Evolutionary conservation across 371 early-diverging fungal genomes (phyloP).

Genomic region (Haplosporangium sp.): DNA sequence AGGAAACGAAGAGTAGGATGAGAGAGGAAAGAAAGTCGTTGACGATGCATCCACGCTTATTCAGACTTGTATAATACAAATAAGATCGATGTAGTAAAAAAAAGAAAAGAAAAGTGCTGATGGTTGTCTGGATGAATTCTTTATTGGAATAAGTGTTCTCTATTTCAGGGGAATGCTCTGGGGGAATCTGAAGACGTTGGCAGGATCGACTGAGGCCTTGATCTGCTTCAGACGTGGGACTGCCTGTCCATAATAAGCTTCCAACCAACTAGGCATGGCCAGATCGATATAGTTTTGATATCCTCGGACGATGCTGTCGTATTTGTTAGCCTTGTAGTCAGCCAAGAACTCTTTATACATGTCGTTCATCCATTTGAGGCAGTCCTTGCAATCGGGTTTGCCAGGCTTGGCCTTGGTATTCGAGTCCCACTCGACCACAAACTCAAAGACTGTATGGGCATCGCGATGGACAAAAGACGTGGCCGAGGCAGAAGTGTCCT

Average conservation of each 20-base stretch:
- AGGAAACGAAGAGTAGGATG: no score
- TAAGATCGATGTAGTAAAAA: no score
- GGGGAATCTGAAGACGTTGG: slow-evolving; percentile 55
- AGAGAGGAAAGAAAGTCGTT: no score
- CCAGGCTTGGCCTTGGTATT: slow-evolving; percentile 32
- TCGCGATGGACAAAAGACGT: slow-evolving; percentile 48
- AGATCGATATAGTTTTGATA: slow-evolving; percentile 56
- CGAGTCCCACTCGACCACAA: slow-evolving; percentile 48
- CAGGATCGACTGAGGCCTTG: slow-evolving; percentile 51
- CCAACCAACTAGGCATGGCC: slow-evolving; percentile 43
- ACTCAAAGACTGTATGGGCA: slow-evolving; percentile 51
- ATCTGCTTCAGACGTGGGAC: slow-evolving; percentile 38
- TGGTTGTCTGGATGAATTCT: slow-evolving; percentile 13
- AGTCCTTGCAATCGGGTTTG: slow-evolving; percentile 34
- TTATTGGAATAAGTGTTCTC: neutral
- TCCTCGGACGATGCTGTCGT: slow-evolving; percentile 25
- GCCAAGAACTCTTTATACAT: slow-evolving; percentile 39
- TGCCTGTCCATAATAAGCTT: slow-evolving; percentile 56
- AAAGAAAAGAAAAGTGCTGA: no score
- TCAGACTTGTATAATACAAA: no score
- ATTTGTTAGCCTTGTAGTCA: slow-evolving; percentile 26
- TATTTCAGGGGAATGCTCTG: slow-evolving; percentile 56
- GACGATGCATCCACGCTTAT: no score
- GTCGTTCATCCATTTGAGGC: slow-evolving; percentile 49
- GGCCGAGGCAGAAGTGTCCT: slow-evolving; percentile 10